Evolutionary conservation across 257 asterid genomes (phyloP).

Genomic region (Fraxinus anomala): DNA sequence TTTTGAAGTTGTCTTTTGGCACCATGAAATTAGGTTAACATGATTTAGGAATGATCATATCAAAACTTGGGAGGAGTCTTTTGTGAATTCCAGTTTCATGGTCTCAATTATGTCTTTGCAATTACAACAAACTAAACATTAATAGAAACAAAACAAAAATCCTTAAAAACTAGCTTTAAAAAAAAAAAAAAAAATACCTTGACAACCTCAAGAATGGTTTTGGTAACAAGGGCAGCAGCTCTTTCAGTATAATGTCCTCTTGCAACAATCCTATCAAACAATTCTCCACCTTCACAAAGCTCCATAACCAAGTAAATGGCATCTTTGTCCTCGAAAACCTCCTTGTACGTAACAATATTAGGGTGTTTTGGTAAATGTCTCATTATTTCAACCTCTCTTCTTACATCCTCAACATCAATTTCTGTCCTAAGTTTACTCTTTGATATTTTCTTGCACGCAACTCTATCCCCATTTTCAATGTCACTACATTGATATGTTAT

Average conservation of each 20-base stretch:
- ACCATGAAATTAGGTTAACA: too few species aligned
- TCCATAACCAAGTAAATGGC: slow-evolving; percentile 85
- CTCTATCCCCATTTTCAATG: slow-evolving; percentile 40
- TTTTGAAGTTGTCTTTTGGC: too few species aligned
- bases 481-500: slow-evolving; percentile 66
- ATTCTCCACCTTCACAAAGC: slow-evolving; percentile 85
- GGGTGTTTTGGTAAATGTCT: slow-evolving; percentile 75
- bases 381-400: slow-evolving; percentile 88
- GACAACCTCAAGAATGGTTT: slow-evolving; percentile 79
- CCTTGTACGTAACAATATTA: slow-evolving; percentile 66
- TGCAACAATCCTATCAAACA: slow-evolving; percentile 76
- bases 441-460: slow-evolving; percentile 83
- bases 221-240: slow-evolving; percentile 72
- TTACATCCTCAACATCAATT: slow-evolving; percentile 75
- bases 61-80: too few species aligned
- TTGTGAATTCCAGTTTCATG: background rate
- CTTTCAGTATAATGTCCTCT: slow-evolving; percentile 86
- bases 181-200: slow-evolving; percentile 37
- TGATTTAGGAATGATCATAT: too few species aligned
- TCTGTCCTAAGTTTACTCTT: slow-evolving; percentile 67
- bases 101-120: background rate
- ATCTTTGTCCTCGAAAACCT: slow-evolving; percentile 74
- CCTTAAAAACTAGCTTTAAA: background rate
- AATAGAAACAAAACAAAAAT: background rate
- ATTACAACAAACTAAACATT: background rate